Base-by-base conservation (phyloP, 805 yeast species). In the Blastobotrys attinorum region DNA sequence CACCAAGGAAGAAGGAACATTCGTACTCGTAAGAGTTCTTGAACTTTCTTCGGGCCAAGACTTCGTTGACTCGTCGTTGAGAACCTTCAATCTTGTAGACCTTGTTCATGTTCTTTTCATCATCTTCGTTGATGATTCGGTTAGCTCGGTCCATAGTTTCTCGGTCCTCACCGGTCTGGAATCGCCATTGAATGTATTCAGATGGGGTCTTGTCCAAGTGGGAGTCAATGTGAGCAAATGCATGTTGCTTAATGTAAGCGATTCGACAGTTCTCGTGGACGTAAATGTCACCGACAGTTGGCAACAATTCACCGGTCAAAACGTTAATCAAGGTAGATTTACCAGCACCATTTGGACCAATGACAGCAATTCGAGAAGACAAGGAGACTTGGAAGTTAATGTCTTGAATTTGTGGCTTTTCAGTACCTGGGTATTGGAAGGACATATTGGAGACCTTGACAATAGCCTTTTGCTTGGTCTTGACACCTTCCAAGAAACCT, bases 301-400 rank as follows among this genome's bases (percentile, higher is more conserved):
- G 98, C 70, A 92, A 77, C 66, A 92, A 83, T 79, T 92, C 98
- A 86, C 98, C 98, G 58, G 98, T 92, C 75, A 92, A 83, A 52
- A 92, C 97, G 70, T 92, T 92, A 71, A 92, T 90, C 75, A 92
- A 81, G 62, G 98, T 92, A 55, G 98, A 90, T 75, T 92, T 92
- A 83, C 98, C 98, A 68, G 98, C 98, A 86, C 98, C 98, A 75
- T 92, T 92, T 73, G 98, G 98, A 73, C 98, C 98, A 77, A 92
- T 90, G 69, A 92, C 97, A 61, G 98, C 98, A 85, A 92, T 92
- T 83, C 98, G 90, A 39, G 98, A 90, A 52, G 97, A 90, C 67
- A 92, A 78, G 55, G 98, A 92, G 80, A 96, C 88, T 79, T 92
- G 97, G 97, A 92, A 92, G 71, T 82, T 81, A 60, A 92, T 81